Evolutionary conservation across 176 grass and related monocot genomes (phyloP), one percentile per base, ranked within the genome.

Genomic region (Puya raimondii): DNA sequence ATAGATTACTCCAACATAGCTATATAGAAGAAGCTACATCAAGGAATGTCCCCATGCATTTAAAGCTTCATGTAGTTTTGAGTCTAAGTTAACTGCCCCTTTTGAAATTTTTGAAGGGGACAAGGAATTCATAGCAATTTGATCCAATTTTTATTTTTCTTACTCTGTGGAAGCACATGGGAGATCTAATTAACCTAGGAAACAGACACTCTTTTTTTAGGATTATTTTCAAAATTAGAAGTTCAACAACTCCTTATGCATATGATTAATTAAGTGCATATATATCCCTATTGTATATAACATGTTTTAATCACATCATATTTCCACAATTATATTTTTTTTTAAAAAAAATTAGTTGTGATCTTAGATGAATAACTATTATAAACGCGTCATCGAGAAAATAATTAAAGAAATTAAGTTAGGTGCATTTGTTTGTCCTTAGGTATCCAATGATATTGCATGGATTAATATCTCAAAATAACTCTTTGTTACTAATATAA

Each of bases 111-210:
- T 63, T 63, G 58, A 67, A 18, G 26, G 16, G 16, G 23, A 27
- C 23, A 65, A 67, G 29, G 47, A 10, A 15, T 67, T 16, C 25
- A 3, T 16, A 67, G 23, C 13, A 48, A 67, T 47, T 67, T 67
- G 23, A 67, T 67, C 65, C 29, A 59, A 67, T 48, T 16, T 67
- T 67, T 67, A 67, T 67, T 67, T 48, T 7, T 13, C 65, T 9
- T 67, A 48, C 14, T 47, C 10, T 49, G 29, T 33, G 65, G 33
- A 47, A 67, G 65, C 65, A 67, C 65, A 67, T 67, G 33, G 26
- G n/a, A 59, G 16, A 49, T 47, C 33, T 42, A 67, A 13, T 33
- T 48, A 17, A 48, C 15, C 0, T 20, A 20, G 65, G 33, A 48
- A 67, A 20, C 16, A 9, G 47, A 48, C 9, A n/a, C 33, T 16